These are phyloP conservation scores for Wickerhamiella nectarea DNA, from an alignment of 805 yeast species.

Conservation along the genomic window DNA sequence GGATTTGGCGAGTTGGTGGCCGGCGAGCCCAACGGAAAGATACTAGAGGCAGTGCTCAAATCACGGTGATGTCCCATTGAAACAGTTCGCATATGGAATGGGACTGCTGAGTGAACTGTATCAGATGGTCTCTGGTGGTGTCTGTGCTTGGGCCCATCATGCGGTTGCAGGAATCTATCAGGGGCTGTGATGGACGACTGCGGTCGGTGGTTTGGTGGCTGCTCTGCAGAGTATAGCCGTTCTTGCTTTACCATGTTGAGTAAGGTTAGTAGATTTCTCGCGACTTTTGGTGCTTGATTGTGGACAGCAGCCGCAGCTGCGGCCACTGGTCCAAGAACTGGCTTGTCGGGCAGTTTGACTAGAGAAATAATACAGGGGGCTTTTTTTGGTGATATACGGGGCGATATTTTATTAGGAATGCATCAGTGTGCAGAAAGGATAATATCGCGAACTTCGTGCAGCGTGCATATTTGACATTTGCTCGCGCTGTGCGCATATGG, in stretches of 20 bases:
- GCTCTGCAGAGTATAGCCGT: background rate
- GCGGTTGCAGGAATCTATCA: too few relatives aligned
- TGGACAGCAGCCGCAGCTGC: background rate
- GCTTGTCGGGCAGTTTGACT: background rate
- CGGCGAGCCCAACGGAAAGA: background rate
- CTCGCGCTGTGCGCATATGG: too few relatives aligned
- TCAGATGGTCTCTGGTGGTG: conserved; percentile 1
- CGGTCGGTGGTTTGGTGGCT: background rate
- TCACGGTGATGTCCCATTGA: background rate
- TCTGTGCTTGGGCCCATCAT: background rate
- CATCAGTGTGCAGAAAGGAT: background rate
- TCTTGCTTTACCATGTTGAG: background rate
- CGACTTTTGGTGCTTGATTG: background rate
- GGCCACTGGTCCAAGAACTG: background rate
- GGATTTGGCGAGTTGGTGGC: background rate
- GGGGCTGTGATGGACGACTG: background rate
- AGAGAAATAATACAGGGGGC: background rate
- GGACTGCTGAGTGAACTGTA: background rate
- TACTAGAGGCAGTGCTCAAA: background rate
- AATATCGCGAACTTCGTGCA: background rate
- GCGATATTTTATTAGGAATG: background rate
- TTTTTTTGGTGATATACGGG: background rate
- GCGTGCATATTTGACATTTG: background rate
- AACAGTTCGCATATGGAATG: conserved; percentile 4
- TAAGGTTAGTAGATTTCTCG: background rate